A percentile compares a stretch with the other conserved stretches of the same genome.
Evolutionary conservation across 2,329 filamentous ascomycete species (phyloP).

Genomic region (Fusarium begoniae): DNA sequence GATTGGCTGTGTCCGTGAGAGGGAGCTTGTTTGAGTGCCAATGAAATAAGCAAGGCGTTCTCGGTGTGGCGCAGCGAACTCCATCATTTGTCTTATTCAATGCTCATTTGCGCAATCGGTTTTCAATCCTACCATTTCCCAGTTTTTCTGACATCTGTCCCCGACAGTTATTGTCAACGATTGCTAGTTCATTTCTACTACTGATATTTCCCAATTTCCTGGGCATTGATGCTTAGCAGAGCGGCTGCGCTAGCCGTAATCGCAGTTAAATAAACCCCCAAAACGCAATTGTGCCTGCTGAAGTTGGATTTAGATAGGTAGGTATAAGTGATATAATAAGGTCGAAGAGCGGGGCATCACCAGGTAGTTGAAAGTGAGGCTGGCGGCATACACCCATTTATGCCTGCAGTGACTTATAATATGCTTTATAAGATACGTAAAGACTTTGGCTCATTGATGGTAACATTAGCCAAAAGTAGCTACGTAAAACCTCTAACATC

Average conservation of each 20-base stretch:
- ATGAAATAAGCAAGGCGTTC: not conserved
- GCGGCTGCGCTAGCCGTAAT: not conserved
- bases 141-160: not conserved
- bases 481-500: no score
- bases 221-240: not conserved
- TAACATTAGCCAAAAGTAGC: no score
- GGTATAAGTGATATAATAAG: not conserved
- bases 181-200: not conserved
- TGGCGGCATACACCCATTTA: not conserved
- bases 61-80: not conserved
- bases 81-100: not conserved
- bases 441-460: no score
- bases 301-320: not conserved
- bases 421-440: no score
- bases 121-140: not conserved
- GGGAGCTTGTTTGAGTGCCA: not conserved
- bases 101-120: not conserved
- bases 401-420: not conserved
- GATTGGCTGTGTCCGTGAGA: not conserved
- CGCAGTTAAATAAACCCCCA: accelerated
- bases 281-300: not conserved
- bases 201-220: not conserved
- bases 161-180: not conserved
- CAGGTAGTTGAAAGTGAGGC: not conserved
- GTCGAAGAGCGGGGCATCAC: not conserved